Conservation (phyloP, 805 yeast species). For the Pichia heedii region DNA sequence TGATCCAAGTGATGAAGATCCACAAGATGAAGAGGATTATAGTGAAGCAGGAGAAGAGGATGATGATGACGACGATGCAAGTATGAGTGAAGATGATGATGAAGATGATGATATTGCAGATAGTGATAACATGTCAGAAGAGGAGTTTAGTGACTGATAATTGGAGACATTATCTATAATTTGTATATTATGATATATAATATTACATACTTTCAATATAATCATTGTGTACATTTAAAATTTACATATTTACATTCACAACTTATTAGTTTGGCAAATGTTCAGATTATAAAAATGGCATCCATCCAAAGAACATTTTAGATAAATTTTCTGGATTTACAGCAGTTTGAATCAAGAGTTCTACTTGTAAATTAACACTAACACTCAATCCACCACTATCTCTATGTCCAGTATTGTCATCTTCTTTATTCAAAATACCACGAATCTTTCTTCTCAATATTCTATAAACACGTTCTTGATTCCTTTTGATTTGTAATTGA, state of each 20-base stretch:
- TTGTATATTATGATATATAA: no score
- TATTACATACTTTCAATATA: no score
- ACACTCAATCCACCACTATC: constrained; percentile 58
- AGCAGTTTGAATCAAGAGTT: constrained; percentile 77
- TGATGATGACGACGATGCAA: constrained; percentile 19
- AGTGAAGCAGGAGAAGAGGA: constrained; percentile 22
- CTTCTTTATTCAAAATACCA: constrained; percentile 71
- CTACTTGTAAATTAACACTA: constrained; percentile 90
- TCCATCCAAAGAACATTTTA: constrained; percentile 94
- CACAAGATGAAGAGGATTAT: constrained; percentile 42
- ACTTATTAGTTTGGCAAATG: no score
- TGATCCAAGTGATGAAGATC: constrained; percentile 56
- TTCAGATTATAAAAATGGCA: constrained; percentile 45
- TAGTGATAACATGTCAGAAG: constrained; percentile 23
- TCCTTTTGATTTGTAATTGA: constrained; percentile 15
- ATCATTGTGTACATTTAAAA: no score
- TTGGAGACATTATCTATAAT: no score
- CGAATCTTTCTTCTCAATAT: constrained; percentile 71
- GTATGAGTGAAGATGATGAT: constrained; percentile 19
- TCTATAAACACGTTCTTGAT: constrained; percentile 46
- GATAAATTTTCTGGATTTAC: constrained; percentile 60
- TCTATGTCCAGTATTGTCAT: constrained; percentile 27
- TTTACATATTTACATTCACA: no score
- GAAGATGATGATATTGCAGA: constrained; percentile 23
- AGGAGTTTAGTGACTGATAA: constrained; percentile 24